These are phyloP conservation scores for Hypholoma fasciculare DNA, from an alignment of 768 basidiomycete genomes.

Conservation along the genomic window DNA sequence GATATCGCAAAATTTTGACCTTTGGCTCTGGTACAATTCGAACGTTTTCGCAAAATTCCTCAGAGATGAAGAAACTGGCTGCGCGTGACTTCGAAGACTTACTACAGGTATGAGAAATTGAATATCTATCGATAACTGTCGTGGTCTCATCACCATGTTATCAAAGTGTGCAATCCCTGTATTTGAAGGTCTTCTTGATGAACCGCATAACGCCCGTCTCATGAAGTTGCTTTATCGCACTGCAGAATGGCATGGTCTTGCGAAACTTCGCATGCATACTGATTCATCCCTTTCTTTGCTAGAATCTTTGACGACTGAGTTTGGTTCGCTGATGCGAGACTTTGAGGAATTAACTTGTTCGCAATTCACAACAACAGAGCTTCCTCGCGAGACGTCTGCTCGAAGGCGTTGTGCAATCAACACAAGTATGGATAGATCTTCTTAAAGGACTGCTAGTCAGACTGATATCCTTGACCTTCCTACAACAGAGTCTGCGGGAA, in stretches of 20 bases:
- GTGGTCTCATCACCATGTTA: neutral
- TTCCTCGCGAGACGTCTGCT: conserved; percentile 38
- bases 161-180: conserved; percentile 38
- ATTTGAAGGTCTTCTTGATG: conserved; percentile 32
- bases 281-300: no score
- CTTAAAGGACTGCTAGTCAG: no score
- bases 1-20: conserved; percentile 21
- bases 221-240: conserved; percentile 28
- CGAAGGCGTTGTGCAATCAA: no score
- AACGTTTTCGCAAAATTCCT: neutral
- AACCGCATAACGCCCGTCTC: conserved; percentile 17
- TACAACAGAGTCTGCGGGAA: no score
- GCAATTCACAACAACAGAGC: conserved; percentile 29
- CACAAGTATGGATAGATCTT: no score
- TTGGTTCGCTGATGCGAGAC: conserved; percentile 26
- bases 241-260: no score
- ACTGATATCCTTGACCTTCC: no score
- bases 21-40: conserved; percentile 13
- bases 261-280: no score
- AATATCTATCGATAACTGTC: neutral
- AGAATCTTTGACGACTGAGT: no score
- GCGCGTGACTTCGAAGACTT: conserved; percentile 3
- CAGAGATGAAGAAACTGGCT: conserved; percentile 4
- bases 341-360: conserved; percentile 29
- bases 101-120: conserved; percentile 17